Evolutionary conservation across 2,329 filamentous ascomycete genomes (phyloP).

Genomic region (Xylaria sp.): DNA sequence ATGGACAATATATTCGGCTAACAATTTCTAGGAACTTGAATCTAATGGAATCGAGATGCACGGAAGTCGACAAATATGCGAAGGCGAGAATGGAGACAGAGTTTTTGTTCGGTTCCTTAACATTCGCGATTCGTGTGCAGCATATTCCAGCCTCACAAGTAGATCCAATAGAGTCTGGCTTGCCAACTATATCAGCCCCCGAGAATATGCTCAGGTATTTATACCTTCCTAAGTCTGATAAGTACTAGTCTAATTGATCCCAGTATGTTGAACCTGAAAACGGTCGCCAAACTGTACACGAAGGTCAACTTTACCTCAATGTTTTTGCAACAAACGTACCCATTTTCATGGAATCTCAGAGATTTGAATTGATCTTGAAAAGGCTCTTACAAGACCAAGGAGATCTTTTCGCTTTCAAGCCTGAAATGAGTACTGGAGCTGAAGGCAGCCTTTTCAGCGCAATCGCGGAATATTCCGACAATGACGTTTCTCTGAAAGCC

Average conservation of each 20-base stretch:
- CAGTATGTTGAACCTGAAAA: conserved; percentile 49
- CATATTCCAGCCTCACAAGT: conserved; percentile 59
- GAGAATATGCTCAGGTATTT: conserved; percentile 57
- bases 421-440: conserved; percentile 50
- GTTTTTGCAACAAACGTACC: conserved; percentile 52
- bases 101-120: conserved; percentile 69
- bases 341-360: conserved; percentile 37
- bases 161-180: conserved; percentile 59
- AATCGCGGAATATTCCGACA: conserved; percentile 65
- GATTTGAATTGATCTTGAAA: conserved; percentile 55
- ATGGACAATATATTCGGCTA: conserved; percentile 29
- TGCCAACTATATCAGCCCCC: conserved; percentile 57
- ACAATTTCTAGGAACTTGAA: conserved; percentile 54
- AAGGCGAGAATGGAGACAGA: conserved; percentile 51
- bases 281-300: conserved; percentile 56
- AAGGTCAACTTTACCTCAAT: conserved; percentile 67
- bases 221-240: neutral
- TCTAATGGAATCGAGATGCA: conserved; percentile 51
- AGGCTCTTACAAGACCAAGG: conserved; percentile 60
- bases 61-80: conserved; percentile 54
- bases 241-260: conserved; percentile 23
- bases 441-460: conserved; percentile 59
- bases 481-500: conserved; percentile 56
- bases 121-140: conserved; percentile 67
- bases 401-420: conserved; percentile 64